phyloP scores from a whole-genome alignment of 2,329 filamentous ascomycete genomes.

The Cytospora mali region DNA sequence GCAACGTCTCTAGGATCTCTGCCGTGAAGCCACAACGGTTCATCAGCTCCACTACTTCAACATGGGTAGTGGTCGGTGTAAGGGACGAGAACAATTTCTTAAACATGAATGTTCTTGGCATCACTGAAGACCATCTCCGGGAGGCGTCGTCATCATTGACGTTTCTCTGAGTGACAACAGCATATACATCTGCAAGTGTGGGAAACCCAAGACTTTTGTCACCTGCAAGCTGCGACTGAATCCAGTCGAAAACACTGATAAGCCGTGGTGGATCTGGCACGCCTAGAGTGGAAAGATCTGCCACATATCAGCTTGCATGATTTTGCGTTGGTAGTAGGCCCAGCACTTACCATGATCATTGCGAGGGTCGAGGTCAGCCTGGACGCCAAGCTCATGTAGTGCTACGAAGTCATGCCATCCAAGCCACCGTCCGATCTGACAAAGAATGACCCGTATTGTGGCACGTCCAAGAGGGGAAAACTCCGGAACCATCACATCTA shows the following conservation, averaged over 20 bases:
- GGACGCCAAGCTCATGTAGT: conserved; percentile 56
- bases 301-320: neutral
- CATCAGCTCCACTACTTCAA: conserved; percentile 74
- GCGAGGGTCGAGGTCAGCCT: conserved; percentile 46
- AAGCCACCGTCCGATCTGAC: conserved; percentile 82
- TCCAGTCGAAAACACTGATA: conserved; percentile 54
- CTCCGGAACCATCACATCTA: conserved; percentile 62
- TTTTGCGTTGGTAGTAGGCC: neutral
- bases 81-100: conserved; percentile 66
- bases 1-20: conserved; percentile 76
- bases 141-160: conserved; percentile 41
- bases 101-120: conserved; percentile 72
- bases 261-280: conserved; percentile 37
- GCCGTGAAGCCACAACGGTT: conserved; percentile 67
- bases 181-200: conserved; percentile 50
- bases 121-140: conserved; percentile 49
- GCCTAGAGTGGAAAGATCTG: conserved; percentile 34
- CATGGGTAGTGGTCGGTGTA: conserved; percentile 51
- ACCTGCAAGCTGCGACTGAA: conserved; percentile 49
- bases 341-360: conserved; percentile 45
- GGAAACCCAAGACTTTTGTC: conserved; percentile 43
- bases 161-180: conserved; percentile 41
- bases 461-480: conserved; percentile 47
- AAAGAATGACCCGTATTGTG: conserved; percentile 71
- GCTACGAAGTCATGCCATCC: conserved; percentile 61